These are phyloP conservation scores for Calonectria honghensis DNA, from an alignment of 2,329 filamentous ascomycete genomes.

Conservation along the genomic window DNA sequence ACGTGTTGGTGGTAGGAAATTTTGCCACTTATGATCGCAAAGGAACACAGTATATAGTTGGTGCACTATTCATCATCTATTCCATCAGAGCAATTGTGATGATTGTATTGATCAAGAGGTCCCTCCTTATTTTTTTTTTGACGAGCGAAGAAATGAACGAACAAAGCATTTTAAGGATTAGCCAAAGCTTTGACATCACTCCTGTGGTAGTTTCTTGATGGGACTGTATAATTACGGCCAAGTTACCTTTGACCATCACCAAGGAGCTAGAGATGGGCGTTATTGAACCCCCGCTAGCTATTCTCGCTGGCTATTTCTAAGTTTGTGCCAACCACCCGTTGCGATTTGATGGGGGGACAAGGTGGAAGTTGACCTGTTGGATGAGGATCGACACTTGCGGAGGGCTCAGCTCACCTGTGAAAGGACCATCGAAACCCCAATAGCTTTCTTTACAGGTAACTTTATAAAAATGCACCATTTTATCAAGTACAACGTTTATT, in stretches of 20 bases:
- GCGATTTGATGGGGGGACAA: not conserved
- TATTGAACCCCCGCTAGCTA: not conserved
- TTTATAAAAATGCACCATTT: not conserved
- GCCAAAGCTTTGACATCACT: not conserved
- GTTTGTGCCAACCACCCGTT: not conserved
- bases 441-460: not conserved
- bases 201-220: not conserved
- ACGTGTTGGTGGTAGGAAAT: constrained; percentile 11
- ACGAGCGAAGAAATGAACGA: not conserved
- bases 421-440: not conserved
- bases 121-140: no score
- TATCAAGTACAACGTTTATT: not conserved
- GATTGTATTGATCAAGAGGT: not conserved
- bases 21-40: not conserved
- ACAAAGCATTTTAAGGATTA: not conserved
- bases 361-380: not conserved
- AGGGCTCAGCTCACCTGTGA: not conserved
- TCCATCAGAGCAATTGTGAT: not conserved
- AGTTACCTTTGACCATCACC: not conserved
- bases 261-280: not conserved
- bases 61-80: not conserved
- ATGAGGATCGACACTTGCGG: not conserved
- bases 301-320: not conserved
- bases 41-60: not conserved
- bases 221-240: not conserved